Evolutionary conservation across 116 monocot species (phyloP), one percentile per base, ranked within the genome.

Genomic region (Cymodocea nodosa): DNA sequence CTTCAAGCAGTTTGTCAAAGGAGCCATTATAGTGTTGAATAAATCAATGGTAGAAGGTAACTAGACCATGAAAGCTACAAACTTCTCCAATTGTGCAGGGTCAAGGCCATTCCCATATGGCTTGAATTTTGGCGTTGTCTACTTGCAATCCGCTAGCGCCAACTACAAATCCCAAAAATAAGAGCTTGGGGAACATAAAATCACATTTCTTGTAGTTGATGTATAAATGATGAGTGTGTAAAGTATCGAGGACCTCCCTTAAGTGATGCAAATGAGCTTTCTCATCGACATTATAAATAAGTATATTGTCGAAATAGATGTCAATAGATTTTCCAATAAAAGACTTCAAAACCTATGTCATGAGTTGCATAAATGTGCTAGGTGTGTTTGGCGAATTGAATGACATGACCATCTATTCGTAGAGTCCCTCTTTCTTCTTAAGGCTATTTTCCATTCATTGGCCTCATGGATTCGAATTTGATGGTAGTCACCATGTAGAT

Each of bases 301-400:
- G n/a, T 16, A 73, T 73, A 14, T 65, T 49, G 35, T 73, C 57
- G 24, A 73, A 73, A 18, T 73, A 73, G 0, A 73, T 49, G 17
- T 66, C 30, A 17, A 65, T 2, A 50, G 50, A 73, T 19, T 55
- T 64, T 0, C 5, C 51, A n/a, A 59, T 30, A 17, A 35, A 67
- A 15, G 22, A 62, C 4, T 16, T 0, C 13, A 71, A 0, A 3
- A 51, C 50, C 11, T 70, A 8, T 0, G 16, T 70, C 60, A 70
- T 70, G 23, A 23, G 35, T 15, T 18, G 8, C 44, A 58, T 56
- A 36, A 69, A 69, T 4, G 39, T 69, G 22, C 44, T 69, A 6
- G 69, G 59, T 5, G 56, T 44, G n/a, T 69, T 69, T 5, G 69
- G 49, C 4, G 59, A 15, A 15, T 40, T 20, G 7, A 69, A 69